Percentiles rank a stretch among this genome's conserved stretches.
phyloP scores from a whole-genome alignment of 2,329 filamentous ascomycete species.

The Sclerotinia nivalis region DNA sequence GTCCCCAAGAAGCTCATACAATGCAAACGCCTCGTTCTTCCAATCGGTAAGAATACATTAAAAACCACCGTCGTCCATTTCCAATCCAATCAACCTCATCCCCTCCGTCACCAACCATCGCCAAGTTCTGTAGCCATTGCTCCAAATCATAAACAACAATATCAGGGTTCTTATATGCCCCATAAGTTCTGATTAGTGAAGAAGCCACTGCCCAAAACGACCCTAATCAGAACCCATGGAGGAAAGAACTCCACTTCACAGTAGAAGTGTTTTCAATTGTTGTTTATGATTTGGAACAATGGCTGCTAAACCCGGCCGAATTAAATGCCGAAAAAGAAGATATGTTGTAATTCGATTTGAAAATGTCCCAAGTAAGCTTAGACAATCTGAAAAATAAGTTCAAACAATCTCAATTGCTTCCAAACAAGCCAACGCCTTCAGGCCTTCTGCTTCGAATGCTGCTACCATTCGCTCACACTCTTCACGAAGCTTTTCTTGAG shows the following conservation, averaged over 20 bases:
- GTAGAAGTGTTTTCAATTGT: background rate
- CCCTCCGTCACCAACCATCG: background rate
- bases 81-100: conserved; percentile 36
- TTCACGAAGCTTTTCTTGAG: conserved; percentile 74
- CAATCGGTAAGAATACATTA: background rate
- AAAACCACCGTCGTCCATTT: conserved; percentile 2
- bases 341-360: background rate
- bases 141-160: background rate
- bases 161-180: background rate
- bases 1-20: background rate
- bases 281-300: background rate
- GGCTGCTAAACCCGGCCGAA: background rate
- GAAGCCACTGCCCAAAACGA: background rate
- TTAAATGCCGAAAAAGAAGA: background rate
- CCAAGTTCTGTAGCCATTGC: background rate
- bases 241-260: background rate
- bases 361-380: background rate
- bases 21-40: conserved; percentile 7
- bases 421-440: conserved; percentile 72
- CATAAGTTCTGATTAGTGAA: background rate
- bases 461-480: conserved; percentile 84
- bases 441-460: conserved; percentile 81
- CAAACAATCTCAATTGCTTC: conserved; percentile 48
- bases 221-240: background rate
- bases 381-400: background rate